Percentiles rank a stretch among this genome's conserved stretches.
Evolutionary conservation across 1,284 basidiomycete species (phyloP).

Genomic region (Xerocomus cyaneibrunnescens): DNA sequence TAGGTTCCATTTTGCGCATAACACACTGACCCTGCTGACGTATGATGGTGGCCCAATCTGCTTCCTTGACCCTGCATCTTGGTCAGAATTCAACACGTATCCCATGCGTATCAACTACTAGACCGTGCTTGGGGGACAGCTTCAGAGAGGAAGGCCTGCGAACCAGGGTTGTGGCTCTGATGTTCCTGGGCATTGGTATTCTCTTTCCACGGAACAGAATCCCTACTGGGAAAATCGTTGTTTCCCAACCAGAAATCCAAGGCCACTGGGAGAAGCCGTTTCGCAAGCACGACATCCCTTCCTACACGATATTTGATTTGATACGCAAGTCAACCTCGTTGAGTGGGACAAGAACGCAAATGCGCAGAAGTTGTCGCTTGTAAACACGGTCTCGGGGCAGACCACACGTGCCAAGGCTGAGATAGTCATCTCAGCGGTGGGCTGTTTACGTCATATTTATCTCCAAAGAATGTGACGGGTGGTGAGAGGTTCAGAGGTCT

Average conservation of each 20-base stretch:
- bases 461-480: constrained; percentile 45
- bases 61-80: neutral
- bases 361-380: constrained; percentile 31
- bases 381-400: too few relatives aligned
- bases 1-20: neutral
- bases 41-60: neutral
- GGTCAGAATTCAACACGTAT: constrained; percentile 32
- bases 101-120: constrained; percentile 21
- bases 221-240: neutral
- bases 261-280: constrained; percentile 53
- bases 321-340: constrained; percentile 41
- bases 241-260: constrained; percentile 47
- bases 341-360: constrained; percentile 42
- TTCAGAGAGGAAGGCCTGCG: neutral
- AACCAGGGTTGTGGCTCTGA: constrained; percentile 53
- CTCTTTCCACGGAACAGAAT: constrained; percentile 46
- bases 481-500: constrained; percentile 1
- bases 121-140: neutral
- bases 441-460: constrained; percentile 45
- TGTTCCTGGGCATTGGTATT: constrained; percentile 48
- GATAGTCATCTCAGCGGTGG: constrained; percentile 46
- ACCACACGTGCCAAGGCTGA: constrained; percentile 27
- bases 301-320: constrained; percentile 45
- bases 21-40: neutral
- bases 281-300: constrained; percentile 40